phyloP scores from a whole-genome alignment of 202 grass and related monocot genomes.

The Zizania palustris region DNA sequence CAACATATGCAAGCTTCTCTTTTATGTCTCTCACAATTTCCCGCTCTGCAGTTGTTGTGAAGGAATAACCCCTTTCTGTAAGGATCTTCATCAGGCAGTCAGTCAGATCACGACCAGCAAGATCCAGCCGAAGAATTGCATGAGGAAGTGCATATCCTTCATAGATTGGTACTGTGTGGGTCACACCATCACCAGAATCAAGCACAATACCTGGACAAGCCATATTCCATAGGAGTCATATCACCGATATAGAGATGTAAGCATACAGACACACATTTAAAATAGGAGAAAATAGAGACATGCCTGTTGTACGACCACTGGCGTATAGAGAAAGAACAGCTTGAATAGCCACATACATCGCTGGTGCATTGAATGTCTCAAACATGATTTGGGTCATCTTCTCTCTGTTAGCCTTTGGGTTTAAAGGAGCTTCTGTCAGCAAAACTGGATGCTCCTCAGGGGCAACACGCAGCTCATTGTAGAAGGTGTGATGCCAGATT shows the following conservation, averaged over 20 bases:
- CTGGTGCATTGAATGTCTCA: slow-evolving; percentile 80
- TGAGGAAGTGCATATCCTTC: slow-evolving; percentile 79
- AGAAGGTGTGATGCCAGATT: slow-evolving; percentile 77
- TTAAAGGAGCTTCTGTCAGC: slow-evolving; percentile 81
- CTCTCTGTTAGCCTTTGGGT: slow-evolving; percentile 87
- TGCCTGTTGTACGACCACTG: slow-evolving; percentile 80
- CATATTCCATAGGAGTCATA: slow-evolving; percentile 8
- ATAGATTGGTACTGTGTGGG: slow-evolving; percentile 77
- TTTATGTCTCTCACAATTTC: slow-evolving; percentile 89
- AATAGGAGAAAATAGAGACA: slow-evolving; percentile 3
- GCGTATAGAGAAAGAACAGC: slow-evolving; percentile 85
- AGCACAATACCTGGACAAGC: slow-evolving; percentile 73
- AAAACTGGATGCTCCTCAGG: slow-evolving; percentile 72
- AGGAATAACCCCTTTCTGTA: slow-evolving; percentile 74
- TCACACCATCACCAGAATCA: slow-evolving; percentile 81
- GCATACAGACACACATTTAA: background rate
- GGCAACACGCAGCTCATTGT: slow-evolving; percentile 71
- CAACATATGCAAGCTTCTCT: slow-evolving; percentile 74
- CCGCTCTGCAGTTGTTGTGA: slow-evolving; percentile 73
- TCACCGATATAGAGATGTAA: background rate
- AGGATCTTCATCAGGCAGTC: slow-evolving; percentile 82
- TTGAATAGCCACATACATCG: slow-evolving; percentile 87
- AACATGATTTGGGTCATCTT: slow-evolving; percentile 98
- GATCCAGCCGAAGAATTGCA: slow-evolving; percentile 76
- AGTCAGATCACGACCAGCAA: slow-evolving; percentile 77